Percentiles rank a stretch among this genome's conserved stretches.
Evolutionary conservation across 169 alveolate genomes (phyloP).

Genomic region (Cystoisospora suis): DNA sequence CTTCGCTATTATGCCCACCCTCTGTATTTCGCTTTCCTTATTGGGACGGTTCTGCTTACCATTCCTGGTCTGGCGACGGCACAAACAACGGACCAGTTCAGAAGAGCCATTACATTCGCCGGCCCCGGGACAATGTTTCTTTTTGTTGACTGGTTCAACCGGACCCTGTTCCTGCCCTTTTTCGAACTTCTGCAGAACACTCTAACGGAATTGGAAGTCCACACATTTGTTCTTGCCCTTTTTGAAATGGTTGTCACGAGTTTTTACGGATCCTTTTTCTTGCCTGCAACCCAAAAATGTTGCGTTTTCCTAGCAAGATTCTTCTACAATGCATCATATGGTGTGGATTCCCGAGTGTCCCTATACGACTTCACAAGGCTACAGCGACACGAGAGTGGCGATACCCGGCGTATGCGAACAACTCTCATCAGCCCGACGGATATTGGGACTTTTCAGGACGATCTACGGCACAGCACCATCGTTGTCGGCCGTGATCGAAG

Average conservation of each 20-base stretch:
- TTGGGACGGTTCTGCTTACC: conserved; percentile 32
- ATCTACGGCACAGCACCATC: conserved; percentile 2
- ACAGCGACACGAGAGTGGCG: background rate
- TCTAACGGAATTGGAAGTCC: conserved; percentile 30
- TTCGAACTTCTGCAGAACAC: conserved; percentile 59
- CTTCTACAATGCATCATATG: conserved; percentile 58
- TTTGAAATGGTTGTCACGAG: conserved; percentile 55
- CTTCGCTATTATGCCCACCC: conserved; percentile 28
- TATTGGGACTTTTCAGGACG: conserved; percentile 5
- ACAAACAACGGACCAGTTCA: conserved; percentile 48
- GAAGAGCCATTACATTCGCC: conserved; percentile 53
- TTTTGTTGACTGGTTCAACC: conserved; percentile 55
- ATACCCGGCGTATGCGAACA: background rate
- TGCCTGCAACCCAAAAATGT: conserved; percentile 63
- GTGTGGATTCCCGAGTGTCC: conserved; percentile 12
- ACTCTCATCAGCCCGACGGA: conserved; percentile 11
- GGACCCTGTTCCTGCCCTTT: conserved; percentile 56
- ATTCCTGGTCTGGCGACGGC: conserved; percentile 43
- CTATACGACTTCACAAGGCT: conserved; percentile 4
- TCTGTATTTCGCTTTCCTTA: conserved; percentile 26
- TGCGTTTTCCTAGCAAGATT: conserved; percentile 44
- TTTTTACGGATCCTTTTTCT: conserved; percentile 54
- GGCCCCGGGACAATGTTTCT: conserved; percentile 57
- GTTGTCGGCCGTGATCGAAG: background rate
- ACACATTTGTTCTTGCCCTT: conserved; percentile 17